Evolutionary conservation across 768 basidiomycete genomes (phyloP).

Genomic region (Lentinula lateritia): DNA sequence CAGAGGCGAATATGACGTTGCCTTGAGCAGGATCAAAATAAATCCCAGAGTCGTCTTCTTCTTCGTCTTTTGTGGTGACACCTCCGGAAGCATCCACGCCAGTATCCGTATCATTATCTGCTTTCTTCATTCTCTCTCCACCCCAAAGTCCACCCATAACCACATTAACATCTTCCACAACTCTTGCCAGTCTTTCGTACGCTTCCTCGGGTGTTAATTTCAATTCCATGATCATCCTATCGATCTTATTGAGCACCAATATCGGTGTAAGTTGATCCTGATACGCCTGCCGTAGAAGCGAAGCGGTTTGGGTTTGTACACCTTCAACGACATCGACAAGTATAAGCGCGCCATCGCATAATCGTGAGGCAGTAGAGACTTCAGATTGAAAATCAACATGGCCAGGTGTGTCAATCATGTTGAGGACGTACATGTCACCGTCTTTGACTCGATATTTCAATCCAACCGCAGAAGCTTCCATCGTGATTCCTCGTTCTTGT

Average conservation of each 20-base stretch:
- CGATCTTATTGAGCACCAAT: conserved; percentile 95
- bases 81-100: conserved; percentile 56
- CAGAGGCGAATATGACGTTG: conserved; percentile 94
- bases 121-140: conserved; percentile 92
- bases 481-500: conserved; percentile 95
- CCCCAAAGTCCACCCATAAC: conserved; percentile 98
- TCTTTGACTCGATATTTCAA: conserved; percentile 79
- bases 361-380: conserved; percentile 87
- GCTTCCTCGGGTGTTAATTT: conserved; percentile 88
- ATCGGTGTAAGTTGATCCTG: conserved; percentile 82
- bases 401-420: conserved; percentile 98
- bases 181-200: conserved; percentile 86
- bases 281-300: conserved; percentile 95
- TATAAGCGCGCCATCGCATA: conserved; percentile 94
- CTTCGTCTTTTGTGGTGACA: conserved; percentile 53
- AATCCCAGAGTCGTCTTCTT: conserved; percentile 96
- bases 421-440: conserved; percentile 68
- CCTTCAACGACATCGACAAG: conserved; percentile 97
- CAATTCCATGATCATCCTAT: conserved; percentile 90
- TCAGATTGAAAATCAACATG: conserved; percentile 99
- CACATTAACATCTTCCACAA: conserved; percentile 97
- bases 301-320: conserved; percentile 97
- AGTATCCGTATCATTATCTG: conserved; percentile 62
- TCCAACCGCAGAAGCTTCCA: conserved; percentile 96
- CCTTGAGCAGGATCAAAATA: conserved; percentile 96